Base-by-base conservation (phyloP, 2,329 filamentous ascomycete genomes). In the Botrytis porri region DNA sequence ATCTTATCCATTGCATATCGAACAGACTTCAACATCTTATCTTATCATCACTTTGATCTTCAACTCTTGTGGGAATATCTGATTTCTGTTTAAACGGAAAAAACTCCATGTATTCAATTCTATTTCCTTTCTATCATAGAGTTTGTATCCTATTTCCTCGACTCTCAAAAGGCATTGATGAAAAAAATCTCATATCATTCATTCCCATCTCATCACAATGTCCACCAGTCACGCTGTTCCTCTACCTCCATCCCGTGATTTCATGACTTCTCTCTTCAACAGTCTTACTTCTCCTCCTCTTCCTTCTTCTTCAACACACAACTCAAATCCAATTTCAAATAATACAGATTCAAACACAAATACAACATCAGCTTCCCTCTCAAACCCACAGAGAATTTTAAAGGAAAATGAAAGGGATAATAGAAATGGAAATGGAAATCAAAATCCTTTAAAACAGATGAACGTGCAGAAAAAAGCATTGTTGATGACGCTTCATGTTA, bases 401-500 rank as follows among this genome's bases (percentile, higher is more conserved):
- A 45, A 8, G 32, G 60, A 73, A 32, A 73, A 71, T 32, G 65
- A 69, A 29, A 67, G 59, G 4, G 70, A 54, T 25, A 59, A 66
- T 69, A 4, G 69, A 59, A 39, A 61, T 41, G 1, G 1, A n/a
- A n/a, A n/a, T n/a, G n/a, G n/a, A n/a, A 65, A 75, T 29, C 45
- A 71, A 14, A 80, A 77, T 59, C 73, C 78, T 37, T 76, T 79
- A 9, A 77, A 74, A 32, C 63, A 45, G 14, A 71, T 80, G 14
- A 69, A 75, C 3, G 61, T 73, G 3, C 72, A 75, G 12, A 76
- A 85, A 8, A 81, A 83, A 54, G 80, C 84, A 16, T 77, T 89
- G 5, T 81, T 89, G 25, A 86, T 85, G 10, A 82, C 84, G 8
- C 84, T 90, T 0, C 95, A 98, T 83, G 92, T 94, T 48, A 84